A percentile compares a stretch with the other conserved stretches of the same genome.
phyloP scores from a whole-genome alignment of 495 filamentous ascomycete species.

The Parathielavia appendiculata region DNA sequence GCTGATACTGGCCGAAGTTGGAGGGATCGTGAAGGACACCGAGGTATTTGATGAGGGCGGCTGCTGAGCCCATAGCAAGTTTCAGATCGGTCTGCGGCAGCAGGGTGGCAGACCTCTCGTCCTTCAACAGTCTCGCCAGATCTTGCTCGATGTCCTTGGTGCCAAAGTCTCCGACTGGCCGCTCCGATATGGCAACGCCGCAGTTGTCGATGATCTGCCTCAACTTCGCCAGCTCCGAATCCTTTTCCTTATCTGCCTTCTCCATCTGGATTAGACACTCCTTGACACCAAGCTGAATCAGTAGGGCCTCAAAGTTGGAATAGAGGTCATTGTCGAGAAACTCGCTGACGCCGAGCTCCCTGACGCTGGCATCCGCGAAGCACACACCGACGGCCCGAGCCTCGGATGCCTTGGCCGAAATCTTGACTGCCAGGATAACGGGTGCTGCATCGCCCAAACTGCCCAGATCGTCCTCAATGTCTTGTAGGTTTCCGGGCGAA shows the following conservation, averaged over 20 bases:
- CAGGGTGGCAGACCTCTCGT: slow-evolving; percentile 69
- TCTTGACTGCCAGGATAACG: slow-evolving; percentile 90
- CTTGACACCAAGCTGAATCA: slow-evolving; percentile 94
- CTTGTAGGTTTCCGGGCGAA: slow-evolving; percentile 92
- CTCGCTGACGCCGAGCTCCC: slow-evolving; percentile 94
- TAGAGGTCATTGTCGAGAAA: slow-evolving; percentile 98
- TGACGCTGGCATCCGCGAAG: slow-evolving; percentile 95
- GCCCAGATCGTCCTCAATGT: slow-evolving; percentile 93
- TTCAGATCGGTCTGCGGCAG: slow-evolving; percentile 92
- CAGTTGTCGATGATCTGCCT: slow-evolving; percentile 84
- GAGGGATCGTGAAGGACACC: slow-evolving; percentile 81
- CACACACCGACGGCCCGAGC: slow-evolving; percentile 87
- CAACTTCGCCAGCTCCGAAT: slow-evolving; percentile 85
- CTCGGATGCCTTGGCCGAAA: slow-evolving; percentile 78
- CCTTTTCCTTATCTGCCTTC: slow-evolving; percentile 62
- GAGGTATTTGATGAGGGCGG: slow-evolving; percentile 94
- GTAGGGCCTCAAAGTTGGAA: slow-evolving; percentile 92
- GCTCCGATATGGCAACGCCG: slow-evolving; percentile 80
- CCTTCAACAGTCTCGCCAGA: slow-evolving; percentile 74
- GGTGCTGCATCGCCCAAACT: slow-evolving; percentile 82
- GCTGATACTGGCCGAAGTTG: slow-evolving; percentile 93
- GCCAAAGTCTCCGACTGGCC: slow-evolving; percentile 70
- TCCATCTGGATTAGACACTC: slow-evolving; percentile 84
- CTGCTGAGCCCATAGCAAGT: slow-evolving; percentile 91
- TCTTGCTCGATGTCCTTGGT: slow-evolving; percentile 96